These are phyloP conservation scores for Metschnikowia reukaufii DNA, from an alignment of 805 yeast species.

Conservation along the genomic window DNA sequence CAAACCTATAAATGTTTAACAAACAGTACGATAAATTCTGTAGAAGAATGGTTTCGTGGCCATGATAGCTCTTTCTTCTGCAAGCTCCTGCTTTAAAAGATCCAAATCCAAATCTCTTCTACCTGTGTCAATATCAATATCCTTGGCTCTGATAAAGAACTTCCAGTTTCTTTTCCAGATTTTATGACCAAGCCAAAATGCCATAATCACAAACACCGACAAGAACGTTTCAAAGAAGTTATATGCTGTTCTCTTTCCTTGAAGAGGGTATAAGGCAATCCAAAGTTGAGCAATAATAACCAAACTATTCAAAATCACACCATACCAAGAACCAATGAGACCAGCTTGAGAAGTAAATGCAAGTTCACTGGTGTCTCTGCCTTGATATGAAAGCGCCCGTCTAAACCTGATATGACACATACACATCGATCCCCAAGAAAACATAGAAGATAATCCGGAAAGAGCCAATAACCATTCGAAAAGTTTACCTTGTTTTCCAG, in stretches of 20 bases:
- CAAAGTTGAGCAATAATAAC: constrained; percentile 62
- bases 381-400: constrained; percentile 23
- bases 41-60: constrained; percentile 47
- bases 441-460: constrained; percentile 26
- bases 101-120: constrained; percentile 40
- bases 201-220: constrained; percentile 61
- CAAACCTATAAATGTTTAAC: too few species aligned
- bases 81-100: constrained; percentile 43
- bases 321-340: constrained; percentile 52
- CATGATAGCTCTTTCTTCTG: constrained; percentile 54
- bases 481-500: constrained; percentile 22
- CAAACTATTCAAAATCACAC: constrained; percentile 47
- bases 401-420: constrained; percentile 28
- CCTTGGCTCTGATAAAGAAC: constrained; percentile 29
- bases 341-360: constrained; percentile 56
- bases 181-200: constrained; percentile 58
- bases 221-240: constrained; percentile 64
- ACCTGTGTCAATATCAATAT: constrained; percentile 38
- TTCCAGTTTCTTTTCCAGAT: constrained; percentile 43
- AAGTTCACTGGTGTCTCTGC: constrained; percentile 40
- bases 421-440: constrained; percentile 30
- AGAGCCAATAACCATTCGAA: constrained; percentile 29
- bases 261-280: constrained; percentile 63
- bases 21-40: constrained; percentile 57
- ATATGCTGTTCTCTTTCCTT: constrained; percentile 21